Evolutionary conservation across 495 filamentous ascomycete genomes (phyloP).

Genomic region (Tuber indicum): DNA sequence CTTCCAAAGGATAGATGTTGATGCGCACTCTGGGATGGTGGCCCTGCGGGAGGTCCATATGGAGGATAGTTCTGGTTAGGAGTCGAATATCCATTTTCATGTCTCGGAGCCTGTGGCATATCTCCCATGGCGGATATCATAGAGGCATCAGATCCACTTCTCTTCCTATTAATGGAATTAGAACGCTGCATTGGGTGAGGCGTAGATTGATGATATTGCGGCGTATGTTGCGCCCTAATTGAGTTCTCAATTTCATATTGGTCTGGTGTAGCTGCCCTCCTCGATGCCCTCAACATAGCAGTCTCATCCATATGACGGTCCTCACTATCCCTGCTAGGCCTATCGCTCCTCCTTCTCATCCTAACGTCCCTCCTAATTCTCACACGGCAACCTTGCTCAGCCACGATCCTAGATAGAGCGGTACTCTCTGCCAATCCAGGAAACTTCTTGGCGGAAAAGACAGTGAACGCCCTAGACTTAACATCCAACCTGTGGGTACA

Average conservation of each 20-base stretch:
- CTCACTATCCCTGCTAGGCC: slow-evolving; percentile 39
- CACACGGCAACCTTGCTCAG: slow-evolving; percentile 95
- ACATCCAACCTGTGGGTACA: slow-evolving; percentile 71
- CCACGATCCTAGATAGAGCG: slow-evolving; percentile 76
- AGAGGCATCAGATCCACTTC: slow-evolving; percentile 41
- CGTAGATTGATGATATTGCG: slow-evolving; percentile 35
- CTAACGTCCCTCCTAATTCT: slow-evolving; percentile 93
- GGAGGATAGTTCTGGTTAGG: slow-evolving; percentile 34
- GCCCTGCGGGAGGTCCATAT: slow-evolving; percentile 32
- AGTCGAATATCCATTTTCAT: slow-evolving; percentile 33
- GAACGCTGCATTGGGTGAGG: slow-evolving; percentile 40
- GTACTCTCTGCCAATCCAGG: slow-evolving; percentile 91
- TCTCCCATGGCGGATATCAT: slow-evolving; percentile 26
- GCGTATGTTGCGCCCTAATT: slow-evolving; percentile 28
- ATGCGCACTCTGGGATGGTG: slow-evolving; percentile 27
- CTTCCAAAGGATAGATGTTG: slow-evolving; percentile 38
- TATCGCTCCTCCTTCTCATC: slow-evolving; percentile 63
- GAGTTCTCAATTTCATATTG: slow-evolving; percentile 36
- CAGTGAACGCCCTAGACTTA: slow-evolving; percentile 76
- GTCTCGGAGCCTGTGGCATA: slow-evolving; percentile 19
- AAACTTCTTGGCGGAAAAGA: slow-evolving; percentile 98
- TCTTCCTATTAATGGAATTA: slow-evolving; percentile 34
- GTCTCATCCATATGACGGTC: slow-evolving; percentile 39
- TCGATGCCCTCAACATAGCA: slow-evolving; percentile 34
- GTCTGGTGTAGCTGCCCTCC: slow-evolving; percentile 32